phyloP scores from a whole-genome alignment of 768 basidiomycete species.

The Hygrocybe coccinea region DNA sequence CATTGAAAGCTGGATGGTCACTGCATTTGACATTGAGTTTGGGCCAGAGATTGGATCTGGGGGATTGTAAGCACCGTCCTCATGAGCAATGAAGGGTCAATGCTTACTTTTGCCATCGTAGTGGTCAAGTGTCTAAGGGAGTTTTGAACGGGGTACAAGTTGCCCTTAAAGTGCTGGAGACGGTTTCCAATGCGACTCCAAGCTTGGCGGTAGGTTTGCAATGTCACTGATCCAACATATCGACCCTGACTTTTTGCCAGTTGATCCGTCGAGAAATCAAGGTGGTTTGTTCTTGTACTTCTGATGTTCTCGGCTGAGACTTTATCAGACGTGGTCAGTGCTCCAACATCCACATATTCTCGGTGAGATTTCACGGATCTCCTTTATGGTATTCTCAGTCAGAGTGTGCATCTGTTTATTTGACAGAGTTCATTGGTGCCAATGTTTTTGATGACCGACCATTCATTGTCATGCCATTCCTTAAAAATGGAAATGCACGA shows the following conservation, averaged over 20 bases:
- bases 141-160: slow-evolving; percentile 5
- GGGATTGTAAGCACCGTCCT: slow-evolving; percentile 1
- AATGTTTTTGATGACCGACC: slow-evolving; percentile 7
- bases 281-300: neutral
- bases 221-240: neutral
- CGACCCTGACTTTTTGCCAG: neutral
- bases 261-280: slow-evolving; percentile 7
- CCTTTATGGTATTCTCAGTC: too few species aligned
- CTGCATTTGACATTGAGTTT: slow-evolving; percentile 6
- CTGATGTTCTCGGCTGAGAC: neutral
- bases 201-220: slow-evolving; percentile 8
- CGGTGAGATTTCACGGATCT: neutral
- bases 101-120: neutral
- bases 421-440: slow-evolving; percentile 7
- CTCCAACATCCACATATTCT: slow-evolving; percentile 6
- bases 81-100: neutral
- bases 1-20: slow-evolving; percentile 7
- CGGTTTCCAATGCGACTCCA: neutral
- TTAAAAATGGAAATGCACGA: slow-evolving; percentile 4
- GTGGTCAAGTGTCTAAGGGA: slow-evolving; percentile 5
- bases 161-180: slow-evolving; percentile 8
- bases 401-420: neutral
- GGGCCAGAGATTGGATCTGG: slow-evolving; percentile 7
- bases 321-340: slow-evolving; percentile 2
- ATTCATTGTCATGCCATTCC: slow-evolving; percentile 1